Evolutionary conservation across 352 stramenopile species (phyloP).

Genomic region (Phytophthora brassicae): DNA sequence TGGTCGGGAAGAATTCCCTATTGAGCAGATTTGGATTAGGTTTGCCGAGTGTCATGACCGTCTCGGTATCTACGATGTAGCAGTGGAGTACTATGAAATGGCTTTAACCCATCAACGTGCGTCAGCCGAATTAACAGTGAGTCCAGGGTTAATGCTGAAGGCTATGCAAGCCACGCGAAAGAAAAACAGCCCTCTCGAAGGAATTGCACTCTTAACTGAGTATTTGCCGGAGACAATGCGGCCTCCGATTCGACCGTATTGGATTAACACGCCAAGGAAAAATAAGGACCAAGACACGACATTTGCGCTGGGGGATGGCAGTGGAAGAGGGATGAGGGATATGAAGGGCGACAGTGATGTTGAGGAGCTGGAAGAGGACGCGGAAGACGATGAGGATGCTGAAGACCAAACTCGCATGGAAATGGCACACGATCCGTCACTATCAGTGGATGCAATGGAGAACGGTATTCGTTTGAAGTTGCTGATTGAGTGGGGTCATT

Average conservation of each 20-base stretch:
- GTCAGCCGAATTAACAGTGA: slow-evolving; percentile 51
- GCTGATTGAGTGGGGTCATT: slow-evolving; percentile 74
- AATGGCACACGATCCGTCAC: slow-evolving; percentile 62
- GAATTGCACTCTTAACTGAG: slow-evolving; percentile 54
- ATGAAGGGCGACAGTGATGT: slow-evolving; percentile 30
- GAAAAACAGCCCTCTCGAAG: slow-evolving; percentile 48
- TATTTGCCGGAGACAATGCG: slow-evolving; percentile 68
- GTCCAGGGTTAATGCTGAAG: slow-evolving; percentile 67
- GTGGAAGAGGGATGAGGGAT: slow-evolving; percentile 9
- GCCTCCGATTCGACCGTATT: slow-evolving; percentile 83
- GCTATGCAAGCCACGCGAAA: slow-evolving; percentile 67
- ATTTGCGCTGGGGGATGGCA: slow-evolving; percentile 9
- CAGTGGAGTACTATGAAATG: slow-evolving; percentile 82
- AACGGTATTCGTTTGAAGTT: slow-evolving; percentile 81
- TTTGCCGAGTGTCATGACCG: slow-evolving; percentile 77
- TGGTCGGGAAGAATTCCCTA: slow-evolving; percentile 61
- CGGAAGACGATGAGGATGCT: slow-evolving; percentile 56
- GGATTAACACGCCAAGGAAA: slow-evolving; percentile 54
- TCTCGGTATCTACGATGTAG: slow-evolving; percentile 58
- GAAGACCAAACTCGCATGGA: slow-evolving; percentile 57
- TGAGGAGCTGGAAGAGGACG: slow-evolving; percentile 54
- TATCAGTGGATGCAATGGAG: slow-evolving; percentile 86
- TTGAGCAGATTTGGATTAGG: slow-evolving; percentile 84
- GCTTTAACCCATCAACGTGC: slow-evolving; percentile 54
- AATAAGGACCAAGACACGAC: slow-evolving; percentile 24